phyloP scores from a whole-genome alignment of 108 stramenopile genomes.

The Aurantiochytrium sp. region DNA sequence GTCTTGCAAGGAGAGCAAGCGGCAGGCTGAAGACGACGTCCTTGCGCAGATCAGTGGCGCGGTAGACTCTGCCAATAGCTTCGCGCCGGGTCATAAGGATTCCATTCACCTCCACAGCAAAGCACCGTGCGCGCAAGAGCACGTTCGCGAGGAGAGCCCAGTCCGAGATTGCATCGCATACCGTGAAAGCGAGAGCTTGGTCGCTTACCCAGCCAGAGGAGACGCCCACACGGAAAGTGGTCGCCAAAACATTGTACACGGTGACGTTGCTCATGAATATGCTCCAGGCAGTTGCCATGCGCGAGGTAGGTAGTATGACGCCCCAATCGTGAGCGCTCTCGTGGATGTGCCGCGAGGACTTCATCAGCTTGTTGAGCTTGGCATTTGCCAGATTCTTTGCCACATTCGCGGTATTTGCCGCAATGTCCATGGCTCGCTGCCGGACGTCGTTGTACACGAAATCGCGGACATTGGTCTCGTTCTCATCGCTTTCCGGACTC shows the following conservation, averaged over 20 bases:
- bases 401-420: neutral
- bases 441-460: neutral
- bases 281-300: neutral
- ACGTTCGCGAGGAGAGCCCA: neutral
- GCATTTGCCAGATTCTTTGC: conserved; percentile 6
- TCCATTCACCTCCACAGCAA: neutral
- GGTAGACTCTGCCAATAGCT: neutral
- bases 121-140: neutral
- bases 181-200: neutral
- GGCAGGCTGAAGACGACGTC: neutral
- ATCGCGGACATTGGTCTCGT: too few relatives aligned
- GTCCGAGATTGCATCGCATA: neutral
- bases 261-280: neutral
- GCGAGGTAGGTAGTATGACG: neutral
- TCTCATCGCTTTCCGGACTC: too few relatives aligned
- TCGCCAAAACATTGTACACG: neutral
- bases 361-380: neutral
- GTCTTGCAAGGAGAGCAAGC: neutral
- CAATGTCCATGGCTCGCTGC: neutral
- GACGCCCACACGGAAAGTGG: neutral
- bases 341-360: neutral
- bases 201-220: neutral
- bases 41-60: neutral
- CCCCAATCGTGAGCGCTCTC: neutral
- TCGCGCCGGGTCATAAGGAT: neutral